Base-by-base conservation (phyloP, 2,329 filamentous ascomycete genomes). In the Hypoxylon sp. region DNA sequence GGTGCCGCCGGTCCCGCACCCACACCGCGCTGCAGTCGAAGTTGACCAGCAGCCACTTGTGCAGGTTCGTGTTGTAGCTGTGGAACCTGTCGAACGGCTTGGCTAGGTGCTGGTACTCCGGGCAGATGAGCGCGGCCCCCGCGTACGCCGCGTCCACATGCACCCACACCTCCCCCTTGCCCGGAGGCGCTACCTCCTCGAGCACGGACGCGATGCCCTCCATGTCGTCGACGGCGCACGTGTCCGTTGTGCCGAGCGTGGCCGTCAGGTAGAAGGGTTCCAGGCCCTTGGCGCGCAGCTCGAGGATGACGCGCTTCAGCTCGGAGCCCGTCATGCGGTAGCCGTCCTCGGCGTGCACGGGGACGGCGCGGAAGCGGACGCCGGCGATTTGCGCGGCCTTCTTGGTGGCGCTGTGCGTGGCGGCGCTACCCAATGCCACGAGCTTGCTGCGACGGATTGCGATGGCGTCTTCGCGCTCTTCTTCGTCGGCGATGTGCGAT, bases 41-140 rank as follows among this genome's bases (percentile, higher is more conserved):
- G 81, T 97, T 97, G 64, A 94, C 94, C 17, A 98, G 89, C 53
- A 98, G 86, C 95, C 95, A 98, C 84, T 98, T 98, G 86, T 98
- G 95, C 88, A 97, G 92, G 84, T 98, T 98, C 84, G 95, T 89
- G 81, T 97, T 91, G 86, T 97, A 97, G 71, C 91, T 94, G 83
- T 97, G 92, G 78, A 97, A 94, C 22, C 85, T 82, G 1, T 85
- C 82, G 56, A 95, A 85, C 7, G 88, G 82, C 22, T 83, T 77
- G 1, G 90, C 85, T 55, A 94, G 85, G 72, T 91, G 85, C 70
- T 94, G 92, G 80, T 92, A 92, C 79, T 97, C 93, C 2, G 94
- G 91, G 22, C 92, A 90, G 2, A 97, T 83, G 2, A 98, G 88
- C 0, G 95, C 92, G 0, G 93, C 90, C 1, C 95, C 95, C 0